Evolutionary conservation across 1,139 yeast species (phyloP).

Genomic region (Taphrina deformans): DNA sequence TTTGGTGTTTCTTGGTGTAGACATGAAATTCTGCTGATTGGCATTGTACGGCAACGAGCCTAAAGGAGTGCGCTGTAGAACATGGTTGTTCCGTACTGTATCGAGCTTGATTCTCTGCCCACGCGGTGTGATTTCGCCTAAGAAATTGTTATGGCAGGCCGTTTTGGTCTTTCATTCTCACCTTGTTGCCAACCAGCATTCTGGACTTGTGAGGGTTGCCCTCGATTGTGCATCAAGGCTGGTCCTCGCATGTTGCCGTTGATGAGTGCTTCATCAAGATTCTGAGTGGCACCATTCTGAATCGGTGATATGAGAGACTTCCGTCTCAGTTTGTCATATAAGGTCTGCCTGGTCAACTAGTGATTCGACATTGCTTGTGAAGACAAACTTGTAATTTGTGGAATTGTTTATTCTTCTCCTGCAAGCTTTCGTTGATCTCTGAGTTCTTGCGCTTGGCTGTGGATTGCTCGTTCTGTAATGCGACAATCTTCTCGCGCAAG

Average conservation of each 20-base stretch:
- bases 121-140: neutral
- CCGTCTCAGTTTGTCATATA: slow-evolving; percentile 37
- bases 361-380: neutral
- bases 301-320: slow-evolving; percentile 33
- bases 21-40: slow-evolving; percentile 16
- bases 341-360: slow-evolving; percentile 2
- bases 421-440: slow-evolving; percentile 34
- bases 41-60: neutral
- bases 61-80: neutral
- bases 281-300: slow-evolving; percentile 35
- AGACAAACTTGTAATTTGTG: slow-evolving; percentile 34
- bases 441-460: slow-evolving; percentile 16
- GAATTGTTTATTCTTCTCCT: slow-evolving; percentile 36
- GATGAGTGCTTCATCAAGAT: neutral
- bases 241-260: neutral
- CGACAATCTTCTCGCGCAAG: slow-evolving; percentile 17
- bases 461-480: slow-evolving; percentile 27
- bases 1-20: neutral
- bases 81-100: neutral
- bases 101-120: neutral
- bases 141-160: neutral
- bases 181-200: neutral
- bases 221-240: neutral
- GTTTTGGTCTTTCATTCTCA: too few species aligned
- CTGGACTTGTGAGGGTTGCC: neutral